These are phyloP conservation scores for Fraxinus baroniana DNA, from an alignment of 305 asterid genomes.

Conservation along the genomic window DNA sequence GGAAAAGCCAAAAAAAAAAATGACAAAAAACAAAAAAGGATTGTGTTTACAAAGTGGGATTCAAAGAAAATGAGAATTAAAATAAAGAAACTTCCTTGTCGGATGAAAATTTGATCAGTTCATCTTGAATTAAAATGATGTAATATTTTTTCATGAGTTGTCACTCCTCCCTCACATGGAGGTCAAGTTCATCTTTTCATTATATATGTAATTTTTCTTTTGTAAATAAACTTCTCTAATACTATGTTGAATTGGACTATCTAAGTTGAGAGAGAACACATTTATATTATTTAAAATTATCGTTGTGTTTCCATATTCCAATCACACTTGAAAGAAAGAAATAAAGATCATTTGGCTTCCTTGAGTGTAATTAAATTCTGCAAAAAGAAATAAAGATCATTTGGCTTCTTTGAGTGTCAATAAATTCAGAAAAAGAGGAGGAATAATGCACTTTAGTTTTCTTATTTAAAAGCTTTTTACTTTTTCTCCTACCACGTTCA, in stretches of 20 bases:
- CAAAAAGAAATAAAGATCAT: background rate
- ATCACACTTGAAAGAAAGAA: background rate
- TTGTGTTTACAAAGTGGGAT: background rate
- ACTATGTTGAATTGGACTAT: no score
- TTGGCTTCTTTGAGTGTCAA: background rate
- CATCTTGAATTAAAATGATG: background rate
- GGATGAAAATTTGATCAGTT: background rate
- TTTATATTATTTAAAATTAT: no score
- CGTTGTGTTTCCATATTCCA: background rate
- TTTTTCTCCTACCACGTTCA: background rate
- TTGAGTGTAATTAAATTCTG: background rate
- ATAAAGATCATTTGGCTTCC: background rate
- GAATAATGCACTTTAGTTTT: background rate
- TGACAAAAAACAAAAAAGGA: no score
- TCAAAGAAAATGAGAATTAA: background rate
- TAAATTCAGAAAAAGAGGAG: background rate
- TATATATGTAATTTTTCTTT: background rate
- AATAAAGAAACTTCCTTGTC: no score
- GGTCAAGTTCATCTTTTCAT: background rate
- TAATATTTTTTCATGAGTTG: no score
- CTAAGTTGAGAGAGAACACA: background rate
- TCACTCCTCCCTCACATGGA: background rate
- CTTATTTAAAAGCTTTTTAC: background rate
- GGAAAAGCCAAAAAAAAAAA: no score
- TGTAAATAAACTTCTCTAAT: no score